These are phyloP conservation scores for Auriscalpium vulgare DNA, from an alignment of 768 basidiomycete species.

Conservation along the genomic window DNA sequence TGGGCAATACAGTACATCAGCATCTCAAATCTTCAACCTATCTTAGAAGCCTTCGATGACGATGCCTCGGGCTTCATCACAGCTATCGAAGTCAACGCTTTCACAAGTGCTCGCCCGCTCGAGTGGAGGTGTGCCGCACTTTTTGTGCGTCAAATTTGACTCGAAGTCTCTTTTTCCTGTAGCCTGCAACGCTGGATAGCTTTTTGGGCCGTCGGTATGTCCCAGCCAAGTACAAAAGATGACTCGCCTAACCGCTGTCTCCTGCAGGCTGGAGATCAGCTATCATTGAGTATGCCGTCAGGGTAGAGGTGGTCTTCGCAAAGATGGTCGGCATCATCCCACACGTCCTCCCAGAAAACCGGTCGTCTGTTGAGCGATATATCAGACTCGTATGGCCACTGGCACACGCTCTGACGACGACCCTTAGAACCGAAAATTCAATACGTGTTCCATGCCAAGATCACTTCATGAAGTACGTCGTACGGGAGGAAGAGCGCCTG, in stretches of 20 bases:
- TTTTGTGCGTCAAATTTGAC: neutral
- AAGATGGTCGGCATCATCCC: neutral
- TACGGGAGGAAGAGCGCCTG: constrained; percentile 18
- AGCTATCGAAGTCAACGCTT: constrained; percentile 22
- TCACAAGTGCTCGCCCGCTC: constrained; percentile 16
- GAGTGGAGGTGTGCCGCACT: constrained; percentile 16
- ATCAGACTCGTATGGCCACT: neutral
- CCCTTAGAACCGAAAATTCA: neutral
- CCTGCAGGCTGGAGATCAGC: neutral
- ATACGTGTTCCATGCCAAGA: too few species aligned
- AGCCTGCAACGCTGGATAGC: constrained; percentile 22
- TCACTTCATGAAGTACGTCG: constrained; percentile 13
- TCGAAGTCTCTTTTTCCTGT: neutral
- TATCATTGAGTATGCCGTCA: neutral
- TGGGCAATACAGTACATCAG: constrained; percentile 19
- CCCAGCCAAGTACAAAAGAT: neutral
- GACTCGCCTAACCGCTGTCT: neutral
- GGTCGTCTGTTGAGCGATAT: neutral
- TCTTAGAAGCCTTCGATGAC: constrained; percentile 24
- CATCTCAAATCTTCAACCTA: constrained; percentile 12
- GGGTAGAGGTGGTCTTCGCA: neutral
- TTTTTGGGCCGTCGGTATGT: constrained; percentile 17
- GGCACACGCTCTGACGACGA: neutral
- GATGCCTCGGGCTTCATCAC: constrained; percentile 24
- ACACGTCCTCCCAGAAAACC: neutral